Base-by-base conservation (phyloP, 306 rosid genomes). In the Senna siamea region DNA sequence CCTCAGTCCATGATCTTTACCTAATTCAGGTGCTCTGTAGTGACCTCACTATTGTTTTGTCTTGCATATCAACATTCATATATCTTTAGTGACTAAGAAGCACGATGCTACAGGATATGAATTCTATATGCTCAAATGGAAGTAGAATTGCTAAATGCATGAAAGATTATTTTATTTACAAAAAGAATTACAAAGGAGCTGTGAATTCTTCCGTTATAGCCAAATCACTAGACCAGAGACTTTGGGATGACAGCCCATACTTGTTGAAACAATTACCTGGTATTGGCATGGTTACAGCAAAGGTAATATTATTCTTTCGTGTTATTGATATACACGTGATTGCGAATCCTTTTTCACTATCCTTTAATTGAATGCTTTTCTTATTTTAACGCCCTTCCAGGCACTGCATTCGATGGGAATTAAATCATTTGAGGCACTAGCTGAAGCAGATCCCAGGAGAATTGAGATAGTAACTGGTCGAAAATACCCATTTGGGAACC, bases 271-370 rank as follows among this genome's bases (percentile, higher is more conserved):
- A 94, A 74, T 81, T 94, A 79, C 97, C 98, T 48, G 98, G 97
- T 77, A 94, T 94, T 72, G 98, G 98, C 74, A 88, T 94, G 95
- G 96, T 94, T 79, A 94, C 98, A 28, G 98, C 98, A 5, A 94
- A 94, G 94, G 98, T 89, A 47, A 72, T 58, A 46, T 81, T 15
- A 13, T 65, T 52, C 44, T 43, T 56, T 73, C 32, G 35, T 58
- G 78, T 20, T 74, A 60, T 76, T 44, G 40, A 61, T 59, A 60
- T 22, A 59, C 13, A 20, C 41, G 17, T 67, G 32, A 37, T 69
- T 63, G 44, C 43, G 48, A 54, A 61, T 51, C 53, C 64, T 30
- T 53, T 23, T 47, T 38, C 40, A 3, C 43, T 57, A 30, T 64
- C 76, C 32, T 61, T 60, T n/a, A 69, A 28, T 47, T 26, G 78